A percentile compares a stretch with the other conserved stretches of the same genome.
These are phyloP conservation scores for Dryadomyces sulphureus DNA, from an alignment of 2,329 filamentous ascomycete genomes.

Conservation along the genomic window DNA sequence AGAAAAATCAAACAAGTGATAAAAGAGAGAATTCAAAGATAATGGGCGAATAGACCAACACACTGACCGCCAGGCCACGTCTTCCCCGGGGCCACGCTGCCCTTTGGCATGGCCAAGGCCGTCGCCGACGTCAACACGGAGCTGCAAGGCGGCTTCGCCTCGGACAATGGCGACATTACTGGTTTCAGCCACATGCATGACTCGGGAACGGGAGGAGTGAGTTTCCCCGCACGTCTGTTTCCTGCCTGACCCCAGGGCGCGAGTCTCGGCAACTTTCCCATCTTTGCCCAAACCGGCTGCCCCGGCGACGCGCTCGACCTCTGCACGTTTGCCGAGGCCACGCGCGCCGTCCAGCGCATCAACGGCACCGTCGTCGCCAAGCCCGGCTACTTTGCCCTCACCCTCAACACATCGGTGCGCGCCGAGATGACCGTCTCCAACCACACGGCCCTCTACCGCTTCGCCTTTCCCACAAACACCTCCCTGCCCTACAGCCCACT, in stretches of 20 bases:
- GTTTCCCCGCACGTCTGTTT: background rate
- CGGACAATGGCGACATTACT: slow-evolving; percentile 30
- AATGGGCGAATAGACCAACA: too few species aligned
- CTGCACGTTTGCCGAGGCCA: slow-evolving; percentile 36
- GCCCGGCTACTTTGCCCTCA: slow-evolving; percentile 45
- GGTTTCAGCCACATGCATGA: slow-evolving; percentile 35
- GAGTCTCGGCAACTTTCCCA: slow-evolving; percentile 29
- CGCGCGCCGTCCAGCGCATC: slow-evolving; percentile 25
- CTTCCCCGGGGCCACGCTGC: slow-evolving; percentile 39
- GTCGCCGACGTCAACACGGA: slow-evolving; percentile 34
- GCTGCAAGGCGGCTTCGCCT: slow-evolving; percentile 29
- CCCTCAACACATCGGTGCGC: slow-evolving; percentile 33
- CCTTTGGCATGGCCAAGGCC: slow-evolving; percentile 41
- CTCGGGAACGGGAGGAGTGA: slow-evolving; percentile 24
- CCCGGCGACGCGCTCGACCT: slow-evolving; percentile 29
- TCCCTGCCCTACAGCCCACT: slow-evolving; percentile 23
- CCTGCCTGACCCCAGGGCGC: slow-evolving; percentile 15
- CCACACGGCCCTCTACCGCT: slow-evolving; percentile 45
- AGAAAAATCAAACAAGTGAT: too few species aligned
- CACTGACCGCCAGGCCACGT: slow-evolving; percentile 33
- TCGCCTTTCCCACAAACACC: slow-evolving; percentile 32
- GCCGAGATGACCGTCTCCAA: slow-evolving; percentile 47
- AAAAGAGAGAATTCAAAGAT: too few species aligned
- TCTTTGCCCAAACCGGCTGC: slow-evolving; percentile 24
- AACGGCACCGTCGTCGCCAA: slow-evolving; percentile 28